These are phyloP conservation scores for Dorcoceras hygrometricum DNA, from an alignment of 257 asterid genomes.

Conservation along the genomic window DNA sequence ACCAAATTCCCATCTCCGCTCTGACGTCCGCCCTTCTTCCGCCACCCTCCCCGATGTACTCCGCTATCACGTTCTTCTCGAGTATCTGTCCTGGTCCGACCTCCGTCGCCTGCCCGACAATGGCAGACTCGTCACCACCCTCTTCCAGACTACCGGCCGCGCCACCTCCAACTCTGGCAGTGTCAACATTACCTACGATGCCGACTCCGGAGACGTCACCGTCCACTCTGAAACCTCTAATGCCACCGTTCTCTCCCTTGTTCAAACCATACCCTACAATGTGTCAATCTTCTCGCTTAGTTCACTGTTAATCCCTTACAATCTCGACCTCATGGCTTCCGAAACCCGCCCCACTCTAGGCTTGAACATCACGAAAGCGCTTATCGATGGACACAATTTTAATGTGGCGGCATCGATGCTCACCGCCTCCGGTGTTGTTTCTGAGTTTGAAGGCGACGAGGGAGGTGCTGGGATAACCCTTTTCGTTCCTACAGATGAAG, in stretches of 20 bases:
- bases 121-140: conserved; percentile 66
- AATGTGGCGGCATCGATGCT: conserved; percentile 90
- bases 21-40: conserved; percentile 41
- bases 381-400: conserved; percentile 75
- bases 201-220: conserved; percentile 35
- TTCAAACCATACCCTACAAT: conserved; percentile 54
- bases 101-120: conserved; percentile 56
- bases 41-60: conserved; percentile 59
- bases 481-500: conserved; percentile 76
- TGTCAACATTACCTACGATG: conserved; percentile 58
- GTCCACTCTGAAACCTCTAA: conserved; percentile 59
- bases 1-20: conserved; percentile 56
- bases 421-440: conserved; percentile 72
- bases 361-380: conserved; percentile 66
- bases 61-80: conserved; percentile 80
- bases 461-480: conserved; percentile 87
- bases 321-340: conserved; percentile 70
- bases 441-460: conserved; percentile 70
- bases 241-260: conserved; percentile 55
- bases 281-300: conserved; percentile 52
- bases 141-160: conserved; percentile 72
- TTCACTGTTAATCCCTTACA: conserved; percentile 53
- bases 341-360: conserved; percentile 81
- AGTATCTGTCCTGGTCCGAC: conserved; percentile 58
- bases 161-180: conserved; percentile 56